Conservation (phyloP, 257 asterid genomes). For the Perilla frutescens region DNA sequence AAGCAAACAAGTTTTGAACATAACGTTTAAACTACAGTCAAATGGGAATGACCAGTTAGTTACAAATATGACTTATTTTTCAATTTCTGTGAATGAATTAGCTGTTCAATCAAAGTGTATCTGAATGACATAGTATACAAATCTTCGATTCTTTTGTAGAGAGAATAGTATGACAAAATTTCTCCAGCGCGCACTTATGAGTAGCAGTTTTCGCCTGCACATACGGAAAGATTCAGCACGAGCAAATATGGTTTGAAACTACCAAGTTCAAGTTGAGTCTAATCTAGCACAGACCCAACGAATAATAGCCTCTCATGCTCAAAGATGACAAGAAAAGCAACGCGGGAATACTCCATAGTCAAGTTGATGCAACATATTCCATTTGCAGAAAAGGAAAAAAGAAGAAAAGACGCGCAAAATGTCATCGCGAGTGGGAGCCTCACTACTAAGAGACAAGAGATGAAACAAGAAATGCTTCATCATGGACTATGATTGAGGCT, state of each 20-base stretch:
- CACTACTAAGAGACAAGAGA: conserved; percentile 35
- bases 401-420: conserved; percentile 25
- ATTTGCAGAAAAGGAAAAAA: conserved; percentile 21
- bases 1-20: not conserved
- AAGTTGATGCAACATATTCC: conserved; percentile 43
- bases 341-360: not conserved
- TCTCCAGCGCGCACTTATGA: conserved; percentile 13
- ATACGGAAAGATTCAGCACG: not conserved
- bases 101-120: conserved; percentile 23
- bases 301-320: not conserved
- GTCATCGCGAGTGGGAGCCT: conserved; percentile 33
- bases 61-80: conserved; percentile 26
- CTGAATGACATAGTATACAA: conserved; percentile 33
- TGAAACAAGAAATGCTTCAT: conserved; percentile 20
- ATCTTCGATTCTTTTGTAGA: not conserved
- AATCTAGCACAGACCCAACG: not conserved
- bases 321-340: not conserved
- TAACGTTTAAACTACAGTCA: not conserved
- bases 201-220: conserved; percentile 40
- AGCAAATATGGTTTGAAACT: conserved; percentile 3
- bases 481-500: conserved; percentile 29
- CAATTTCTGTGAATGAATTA: conserved; percentile 37
- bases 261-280: not conserved
- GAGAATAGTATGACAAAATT: conserved; percentile 8
- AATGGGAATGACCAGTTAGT: conserved; percentile 17